These are phyloP conservation scores for Neofusicoccum sp. DNA, from an alignment of 2,329 filamentous ascomycete genomes.

Conservation along the genomic window DNA sequence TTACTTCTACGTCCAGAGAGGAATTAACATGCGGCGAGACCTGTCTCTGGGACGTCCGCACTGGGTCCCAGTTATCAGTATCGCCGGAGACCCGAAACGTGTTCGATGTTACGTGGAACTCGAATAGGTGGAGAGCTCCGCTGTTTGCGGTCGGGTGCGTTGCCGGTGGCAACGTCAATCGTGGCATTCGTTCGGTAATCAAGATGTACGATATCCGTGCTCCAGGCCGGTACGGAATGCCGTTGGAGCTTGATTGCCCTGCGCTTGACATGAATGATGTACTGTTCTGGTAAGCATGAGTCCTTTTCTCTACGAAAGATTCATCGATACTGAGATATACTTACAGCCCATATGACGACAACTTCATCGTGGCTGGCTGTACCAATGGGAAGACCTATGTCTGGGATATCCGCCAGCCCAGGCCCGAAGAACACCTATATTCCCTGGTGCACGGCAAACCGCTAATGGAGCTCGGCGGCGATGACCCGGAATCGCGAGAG, in stretches of 20 bases:
- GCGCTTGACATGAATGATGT: conserved; percentile 63
- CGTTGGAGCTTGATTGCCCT: conserved; percentile 54
- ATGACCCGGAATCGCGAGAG: conserved; percentile 45
- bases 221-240: conserved; percentile 28
- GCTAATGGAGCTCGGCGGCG: conserved; percentile 45
- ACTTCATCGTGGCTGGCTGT: conserved; percentile 58
- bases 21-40: conserved; percentile 49
- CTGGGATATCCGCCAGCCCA: conserved; percentile 55
- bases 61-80: conserved; percentile 42
- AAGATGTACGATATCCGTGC: conserved; percentile 50
- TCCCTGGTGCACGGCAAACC: conserved; percentile 51
- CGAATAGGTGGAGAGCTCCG: conserved; percentile 31
- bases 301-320: conserved; percentile 3
- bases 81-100: conserved; percentile 52
- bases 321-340: too few relatives aligned
- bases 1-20: conserved; percentile 42
- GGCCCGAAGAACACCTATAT: conserved; percentile 46
- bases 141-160: conserved; percentile 56
- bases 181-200: conserved; percentile 49
- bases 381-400: conserved; percentile 60
- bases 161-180: conserved; percentile 35
- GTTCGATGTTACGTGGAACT: conserved; percentile 60
- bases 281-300: conserved; percentile 43
- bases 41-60: conserved; percentile 52
- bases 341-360: conserved; percentile 44